Conservation (phyloP, 2,329 filamentous ascomycete species). For the Curvularia lunata region DNA sequence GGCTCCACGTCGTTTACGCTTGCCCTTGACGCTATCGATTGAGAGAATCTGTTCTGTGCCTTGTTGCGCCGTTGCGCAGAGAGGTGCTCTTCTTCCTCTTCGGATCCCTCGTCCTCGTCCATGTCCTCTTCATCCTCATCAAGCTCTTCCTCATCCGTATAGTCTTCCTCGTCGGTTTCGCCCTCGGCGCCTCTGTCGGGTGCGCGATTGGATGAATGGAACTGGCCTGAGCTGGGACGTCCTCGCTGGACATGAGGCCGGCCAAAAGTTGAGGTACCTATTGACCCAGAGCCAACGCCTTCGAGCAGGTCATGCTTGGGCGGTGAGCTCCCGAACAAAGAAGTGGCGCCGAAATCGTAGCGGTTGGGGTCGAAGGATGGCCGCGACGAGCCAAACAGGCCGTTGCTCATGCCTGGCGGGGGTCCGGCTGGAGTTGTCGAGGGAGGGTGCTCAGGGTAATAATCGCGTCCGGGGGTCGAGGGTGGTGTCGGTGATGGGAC, state of each 20-base stretch:
- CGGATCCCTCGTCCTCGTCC: slow-evolving; percentile 48
- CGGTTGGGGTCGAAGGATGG: slow-evolving; percentile 39
- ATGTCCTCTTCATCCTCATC: slow-evolving; percentile 44
- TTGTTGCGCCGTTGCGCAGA: slow-evolving; percentile 46
- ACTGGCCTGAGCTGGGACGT: slow-evolving; percentile 31
- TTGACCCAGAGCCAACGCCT: slow-evolving; percentile 36
- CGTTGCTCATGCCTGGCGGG: slow-evolving; percentile 53
- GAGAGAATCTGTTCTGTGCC: slow-evolving; percentile 34
- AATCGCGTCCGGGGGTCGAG: slow-evolving; percentile 44
- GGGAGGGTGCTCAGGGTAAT: slow-evolving; percentile 44
- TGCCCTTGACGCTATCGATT: slow-evolving; percentile 46
- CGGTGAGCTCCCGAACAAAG: slow-evolving; percentile 43
- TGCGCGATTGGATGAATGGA: slow-evolving; percentile 41
- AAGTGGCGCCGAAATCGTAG: slow-evolving; percentile 27
- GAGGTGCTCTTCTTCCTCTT: slow-evolving; percentile 51
- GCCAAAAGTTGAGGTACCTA: slow-evolving; percentile 38
- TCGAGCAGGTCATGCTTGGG: slow-evolving; percentile 38
- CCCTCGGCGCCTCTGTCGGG: slow-evolving; percentile 41
- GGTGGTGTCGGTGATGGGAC: slow-evolving; percentile 44
- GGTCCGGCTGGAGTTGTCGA: slow-evolving; percentile 64
- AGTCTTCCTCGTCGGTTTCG: slow-evolving; percentile 45
- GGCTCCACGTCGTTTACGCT: slow-evolving; percentile 38
- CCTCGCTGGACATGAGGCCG: slow-evolving; percentile 39
- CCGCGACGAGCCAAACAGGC: slow-evolving; percentile 60
- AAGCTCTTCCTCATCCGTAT: slow-evolving; percentile 30